phyloP scores from a whole-genome alignment of 2,329 filamentous ascomycete species.

The Fusarium fracticaudum region DNA sequence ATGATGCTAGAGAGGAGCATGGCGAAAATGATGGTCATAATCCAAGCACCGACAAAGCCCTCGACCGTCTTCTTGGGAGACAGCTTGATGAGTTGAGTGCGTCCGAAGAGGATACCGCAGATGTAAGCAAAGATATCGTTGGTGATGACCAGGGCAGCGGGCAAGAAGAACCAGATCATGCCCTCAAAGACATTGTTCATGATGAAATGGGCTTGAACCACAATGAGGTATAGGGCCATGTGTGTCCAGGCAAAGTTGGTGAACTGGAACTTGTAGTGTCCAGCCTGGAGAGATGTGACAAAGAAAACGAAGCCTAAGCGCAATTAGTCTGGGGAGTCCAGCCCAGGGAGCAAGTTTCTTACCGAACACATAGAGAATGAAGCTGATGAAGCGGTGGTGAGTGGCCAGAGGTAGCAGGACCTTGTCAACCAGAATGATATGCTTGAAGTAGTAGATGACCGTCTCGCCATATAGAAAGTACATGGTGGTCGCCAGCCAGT shows the following conservation, averaged over 20 bases:
- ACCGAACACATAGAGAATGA: conserved; percentile 98
- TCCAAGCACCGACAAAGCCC: conserved; percentile 95
- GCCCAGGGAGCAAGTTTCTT: conserved; percentile 44
- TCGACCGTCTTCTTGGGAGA: conserved; percentile 99
- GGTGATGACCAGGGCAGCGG: conserved; percentile 92
- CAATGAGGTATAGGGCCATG: conserved; percentile 98
- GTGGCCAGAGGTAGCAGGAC: conserved; percentile 93
- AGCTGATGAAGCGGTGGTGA: conserved; percentile 98
- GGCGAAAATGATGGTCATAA: conserved; percentile 91
- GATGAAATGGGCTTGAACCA: conserved; percentile 97
- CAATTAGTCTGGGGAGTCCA: conserved; percentile 24
- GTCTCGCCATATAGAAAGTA: conserved; percentile 99
- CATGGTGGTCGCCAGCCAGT: conserved; percentile 98
- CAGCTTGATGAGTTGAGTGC: conserved; percentile 96
- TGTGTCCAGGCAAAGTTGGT: conserved; percentile 99
- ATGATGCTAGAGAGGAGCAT: conserved; percentile 84
- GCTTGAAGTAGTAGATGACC: conserved; percentile 99
- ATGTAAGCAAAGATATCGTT: conserved; percentile 99
- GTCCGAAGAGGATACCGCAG: conserved; percentile 95
- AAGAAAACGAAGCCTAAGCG: conserved; percentile 93
- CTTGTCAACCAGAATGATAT: conserved; percentile 94
- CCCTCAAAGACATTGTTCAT: conserved; percentile 99
- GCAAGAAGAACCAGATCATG: conserved; percentile 99
- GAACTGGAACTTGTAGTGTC: conserved; percentile 98
- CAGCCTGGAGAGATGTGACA: conserved; percentile 91